Evolutionary conservation across 2,329 filamentous ascomycete genomes (phyloP).

Genomic region (Paradendryphiella salina): DNA sequence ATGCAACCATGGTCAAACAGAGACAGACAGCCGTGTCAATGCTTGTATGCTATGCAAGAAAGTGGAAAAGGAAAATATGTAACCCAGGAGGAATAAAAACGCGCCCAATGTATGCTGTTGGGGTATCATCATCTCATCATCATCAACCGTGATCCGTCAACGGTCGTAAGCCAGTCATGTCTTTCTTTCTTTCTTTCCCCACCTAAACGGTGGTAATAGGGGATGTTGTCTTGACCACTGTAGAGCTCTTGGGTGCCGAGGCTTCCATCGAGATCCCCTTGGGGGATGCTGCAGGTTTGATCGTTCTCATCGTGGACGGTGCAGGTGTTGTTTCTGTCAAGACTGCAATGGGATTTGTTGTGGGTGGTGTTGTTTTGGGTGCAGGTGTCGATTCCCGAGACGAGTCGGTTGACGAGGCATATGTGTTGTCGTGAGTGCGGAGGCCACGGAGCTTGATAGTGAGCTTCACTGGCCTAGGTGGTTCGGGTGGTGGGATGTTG

Average conservation of each 20-base stretch:
- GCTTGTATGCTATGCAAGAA: conserved; percentile 41
- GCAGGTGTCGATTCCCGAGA: conserved; percentile 19
- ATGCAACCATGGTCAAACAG: conserved; percentile 24
- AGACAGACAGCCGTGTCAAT: conserved; percentile 21
- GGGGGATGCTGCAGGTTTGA: background rate
- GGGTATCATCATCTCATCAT: conserved; percentile 27
- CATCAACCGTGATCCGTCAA: conserved; percentile 18
- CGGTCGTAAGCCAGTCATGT: conserved; percentile 19
- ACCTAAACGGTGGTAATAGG: conserved; percentile 9
- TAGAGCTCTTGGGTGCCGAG: background rate
- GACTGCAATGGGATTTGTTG: background rate
- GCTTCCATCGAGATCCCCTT: background rate
- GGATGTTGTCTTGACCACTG: conserved; percentile 11
- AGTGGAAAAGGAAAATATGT: conserved; percentile 12
- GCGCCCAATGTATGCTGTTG: conserved; percentile 29
- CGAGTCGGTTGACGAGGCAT: conserved; percentile 23
- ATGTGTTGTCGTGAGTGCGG: conserved; percentile 22
- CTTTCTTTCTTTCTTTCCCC: background rate
- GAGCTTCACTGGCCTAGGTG: conserved; percentile 34
- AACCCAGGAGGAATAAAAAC: conserved; percentile 19
- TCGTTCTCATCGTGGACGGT: background rate
- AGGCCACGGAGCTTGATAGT: conserved; percentile 42
- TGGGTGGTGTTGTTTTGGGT: background rate
- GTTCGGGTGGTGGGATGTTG: conserved; percentile 24
- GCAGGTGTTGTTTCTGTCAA: background rate